phyloP scores from a whole-genome alignment of 2,329 filamentous ascomycete genomes.

The Xylogone sp. region DNA sequence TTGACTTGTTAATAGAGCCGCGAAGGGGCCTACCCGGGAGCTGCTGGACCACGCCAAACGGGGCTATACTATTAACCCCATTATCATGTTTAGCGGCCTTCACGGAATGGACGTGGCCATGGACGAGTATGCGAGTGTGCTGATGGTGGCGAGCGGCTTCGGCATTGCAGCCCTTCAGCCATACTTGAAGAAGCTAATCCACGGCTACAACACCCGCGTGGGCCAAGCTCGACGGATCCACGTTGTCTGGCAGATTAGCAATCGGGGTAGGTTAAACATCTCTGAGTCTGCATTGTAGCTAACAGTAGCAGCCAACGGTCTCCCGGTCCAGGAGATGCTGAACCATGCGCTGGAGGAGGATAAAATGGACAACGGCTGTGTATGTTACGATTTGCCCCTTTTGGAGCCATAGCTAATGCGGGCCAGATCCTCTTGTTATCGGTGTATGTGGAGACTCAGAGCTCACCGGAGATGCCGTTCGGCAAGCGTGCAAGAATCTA shows the following conservation, averaged over 20 bases:
- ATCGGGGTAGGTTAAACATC: not conserved
- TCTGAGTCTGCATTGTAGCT: not conserved
- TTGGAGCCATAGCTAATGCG: too few relatives aligned
- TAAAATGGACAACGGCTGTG: not conserved
- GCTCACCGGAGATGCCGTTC: too few relatives aligned
- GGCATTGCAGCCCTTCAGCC: constrained; percentile 30
- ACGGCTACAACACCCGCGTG: constrained; percentile 28
- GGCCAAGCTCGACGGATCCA: constrained; percentile 25
- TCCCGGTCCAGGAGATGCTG: not conserved
- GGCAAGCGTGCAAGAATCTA: too few relatives aligned
- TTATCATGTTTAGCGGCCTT: constrained; percentile 29
- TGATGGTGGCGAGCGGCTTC: constrained; percentile 32
- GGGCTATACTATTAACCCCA: constrained; percentile 6
- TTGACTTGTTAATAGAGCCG: constrained; percentile 30
- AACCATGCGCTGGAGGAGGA: not conserved
- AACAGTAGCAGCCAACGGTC: not conserved
- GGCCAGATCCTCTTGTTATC: too few relatives aligned
- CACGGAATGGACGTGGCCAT: constrained; percentile 26
- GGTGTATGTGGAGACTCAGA: too few relatives aligned
- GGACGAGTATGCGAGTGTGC: constrained; percentile 25
- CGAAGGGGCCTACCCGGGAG: constrained; percentile 23
- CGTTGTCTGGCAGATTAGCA: constrained; percentile 29
- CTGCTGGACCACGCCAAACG: constrained; percentile 16
- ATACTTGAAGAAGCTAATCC: constrained; percentile 32
- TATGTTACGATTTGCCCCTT: too few relatives aligned